Conservation (phyloP, 2,329 filamentous ascomycete species). For the Leptographium radiaticola region DNA sequence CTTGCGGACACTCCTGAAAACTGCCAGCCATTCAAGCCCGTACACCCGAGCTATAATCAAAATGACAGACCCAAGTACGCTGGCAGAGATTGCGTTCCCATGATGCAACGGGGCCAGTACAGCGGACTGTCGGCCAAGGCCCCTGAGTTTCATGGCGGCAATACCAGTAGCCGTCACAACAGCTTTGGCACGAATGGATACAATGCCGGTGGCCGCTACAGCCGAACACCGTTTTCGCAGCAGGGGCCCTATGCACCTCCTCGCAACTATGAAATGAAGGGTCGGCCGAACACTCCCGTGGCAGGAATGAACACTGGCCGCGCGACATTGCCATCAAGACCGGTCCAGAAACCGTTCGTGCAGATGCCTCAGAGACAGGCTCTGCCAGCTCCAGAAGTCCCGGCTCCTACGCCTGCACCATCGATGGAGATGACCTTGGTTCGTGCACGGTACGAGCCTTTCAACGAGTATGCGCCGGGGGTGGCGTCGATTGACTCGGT, state of each 20-base stretch:
- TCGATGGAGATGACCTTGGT: conserved; percentile 1
- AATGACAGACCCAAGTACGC: neutral
- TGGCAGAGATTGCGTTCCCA: neutral
- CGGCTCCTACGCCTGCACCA: neutral
- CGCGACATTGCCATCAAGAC: neutral
- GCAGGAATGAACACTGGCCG: neutral
- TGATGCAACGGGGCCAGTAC: neutral
- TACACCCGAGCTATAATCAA: neutral
- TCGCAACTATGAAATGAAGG: neutral
- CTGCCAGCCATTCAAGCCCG: neutral
- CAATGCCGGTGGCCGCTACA: neutral
- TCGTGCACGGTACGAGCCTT: neutral
- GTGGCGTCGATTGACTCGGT: neutral
- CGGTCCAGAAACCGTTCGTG: neutral
- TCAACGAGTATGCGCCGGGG: conserved; percentile 1
- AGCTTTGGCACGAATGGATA: neutral
- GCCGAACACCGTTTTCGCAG: neutral
- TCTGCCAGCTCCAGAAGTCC: neutral
- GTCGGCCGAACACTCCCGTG: neutral
- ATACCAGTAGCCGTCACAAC: neutral
- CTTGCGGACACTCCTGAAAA: neutral
- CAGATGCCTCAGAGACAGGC: neutral
- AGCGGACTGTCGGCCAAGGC: neutral
- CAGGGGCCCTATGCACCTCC: neutral
- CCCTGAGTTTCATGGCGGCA: neutral